Base-by-base conservation (phyloP, 2,329 filamentous ascomycete species). In the Macrophomina tecta region DNA sequence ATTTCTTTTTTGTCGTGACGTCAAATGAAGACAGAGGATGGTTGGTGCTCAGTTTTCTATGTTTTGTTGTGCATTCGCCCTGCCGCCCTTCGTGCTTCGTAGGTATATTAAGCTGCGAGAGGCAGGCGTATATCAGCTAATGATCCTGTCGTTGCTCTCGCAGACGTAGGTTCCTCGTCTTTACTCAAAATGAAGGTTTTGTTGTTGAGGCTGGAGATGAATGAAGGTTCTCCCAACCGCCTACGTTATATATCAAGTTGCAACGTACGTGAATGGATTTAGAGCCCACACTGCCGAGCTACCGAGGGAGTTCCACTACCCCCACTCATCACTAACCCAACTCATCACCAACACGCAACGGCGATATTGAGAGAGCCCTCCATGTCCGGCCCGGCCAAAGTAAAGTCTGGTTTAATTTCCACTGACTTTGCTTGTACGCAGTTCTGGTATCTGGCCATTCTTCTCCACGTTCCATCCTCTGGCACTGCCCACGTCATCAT, bases 391-490 rank as follows among this genome's bases (percentile, higher is more conserved):
- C 23, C 23, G 23, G 23, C 23, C 3, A 23, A 23, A 23, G 23
- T 23, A 23, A 23, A 23, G 23, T 23, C 23, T 23, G 23, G 23
- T 23, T 3, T 23, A 23, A n/a, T 45, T 23, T 38, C 63, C 30
- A 38, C 23, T 45, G 0, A 48, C 16, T 1, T 5, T 9, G 23
- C 23, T 23, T 23, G 23, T 23, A 3, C 38, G 1, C 38, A 65
- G 63, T 49, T 65, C 38, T 65, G 51, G 38, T 56, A 65, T 11
- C 32, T 65, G 8, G 36, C 49, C n/a, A 65, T 51, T 9, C 63
- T 65, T 11, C 42, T 65, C n/a, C 42, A 65, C 63, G 40, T 58
- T 16, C 52, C 56, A 34, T 28, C 63, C 11, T 36, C 32, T 4
- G 18, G 14, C 28, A 23, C 38, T 2, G 23, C 18, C 49, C 63